phyloP scores from a whole-genome alignment of 805 yeast species.

The Pichia paraexigua region DNA sequence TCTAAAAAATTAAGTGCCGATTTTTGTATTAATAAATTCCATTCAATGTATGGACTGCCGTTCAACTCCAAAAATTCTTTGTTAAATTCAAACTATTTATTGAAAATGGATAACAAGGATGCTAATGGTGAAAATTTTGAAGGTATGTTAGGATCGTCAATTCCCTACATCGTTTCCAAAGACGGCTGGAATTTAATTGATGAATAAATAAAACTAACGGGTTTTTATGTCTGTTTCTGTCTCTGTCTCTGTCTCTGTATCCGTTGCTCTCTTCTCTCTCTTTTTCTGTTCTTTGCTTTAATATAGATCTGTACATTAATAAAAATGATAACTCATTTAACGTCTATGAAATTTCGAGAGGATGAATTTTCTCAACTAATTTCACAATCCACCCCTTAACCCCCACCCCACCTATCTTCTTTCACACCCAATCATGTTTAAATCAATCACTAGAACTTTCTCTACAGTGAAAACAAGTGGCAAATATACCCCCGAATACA shows the following conservation, averaged over 20 bases:
- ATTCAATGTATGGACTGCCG: slow-evolving; percentile 27
- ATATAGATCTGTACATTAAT: too few relatives aligned
- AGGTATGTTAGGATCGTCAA: slow-evolving; percentile 27
- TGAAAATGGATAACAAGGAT: slow-evolving; percentile 10
- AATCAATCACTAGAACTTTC: not conserved
- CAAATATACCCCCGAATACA: slow-evolving; percentile 32
- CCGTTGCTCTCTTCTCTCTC: too few relatives aligned
- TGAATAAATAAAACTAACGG: too few relatives aligned
- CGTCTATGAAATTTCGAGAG: too few relatives aligned
- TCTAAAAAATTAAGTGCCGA: slow-evolving; percentile 27
- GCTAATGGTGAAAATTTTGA: slow-evolving; percentile 18
- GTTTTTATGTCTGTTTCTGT: too few relatives aligned
- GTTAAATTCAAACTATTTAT: slow-evolving; percentile 17
- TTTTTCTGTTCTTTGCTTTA: too few relatives aligned
- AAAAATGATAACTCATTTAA: too few relatives aligned
- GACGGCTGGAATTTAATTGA: slow-evolving; percentile 27
- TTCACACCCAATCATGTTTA: not conserved
- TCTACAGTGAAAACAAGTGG: slow-evolving; percentile 24
- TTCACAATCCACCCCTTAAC: too few relatives aligned
- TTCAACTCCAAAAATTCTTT: slow-evolving; percentile 21
- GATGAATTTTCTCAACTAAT: too few relatives aligned
- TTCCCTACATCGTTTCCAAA: slow-evolving; percentile 25
- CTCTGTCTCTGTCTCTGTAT: too few relatives aligned
- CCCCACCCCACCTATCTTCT: not conserved
- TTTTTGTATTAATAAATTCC: slow-evolving; percentile 25